phyloP scores from a whole-genome alignment of 331 rosid species.

The Quercus lobata region DNA sequence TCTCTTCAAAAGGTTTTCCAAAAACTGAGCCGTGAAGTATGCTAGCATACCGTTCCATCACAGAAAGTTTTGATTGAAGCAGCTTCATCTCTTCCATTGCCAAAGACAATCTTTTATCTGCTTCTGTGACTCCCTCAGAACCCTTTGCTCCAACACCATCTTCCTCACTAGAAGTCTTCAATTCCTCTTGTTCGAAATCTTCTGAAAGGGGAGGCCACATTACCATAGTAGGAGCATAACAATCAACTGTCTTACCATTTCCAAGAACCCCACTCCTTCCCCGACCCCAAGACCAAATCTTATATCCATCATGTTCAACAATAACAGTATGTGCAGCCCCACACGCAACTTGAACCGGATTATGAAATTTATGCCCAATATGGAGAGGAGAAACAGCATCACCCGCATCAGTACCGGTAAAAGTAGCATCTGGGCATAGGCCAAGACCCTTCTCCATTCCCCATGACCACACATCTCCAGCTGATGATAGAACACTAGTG shows the following conservation, averaged over 20 bases:
- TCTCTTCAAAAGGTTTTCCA: slow-evolving; percentile 73
- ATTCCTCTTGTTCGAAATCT: slow-evolving; percentile 50
- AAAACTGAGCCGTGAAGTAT: slow-evolving; percentile 77
- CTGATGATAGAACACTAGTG: slow-evolving; percentile 74
- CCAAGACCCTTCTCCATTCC: slow-evolving; percentile 99
- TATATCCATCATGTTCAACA: slow-evolving; percentile 59
- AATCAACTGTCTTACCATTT: slow-evolving; percentile 54
- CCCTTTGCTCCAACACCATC: slow-evolving; percentile 31
- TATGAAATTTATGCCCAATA: slow-evolving; percentile 42
- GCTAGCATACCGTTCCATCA: slow-evolving; percentile 67
- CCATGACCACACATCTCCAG: slow-evolving; percentile 93
- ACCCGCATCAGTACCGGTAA: slow-evolving; percentile 49
- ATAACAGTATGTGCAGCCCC: slow-evolving; percentile 94
- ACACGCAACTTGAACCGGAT: slow-evolving; percentile 67
- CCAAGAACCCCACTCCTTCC: slow-evolving; percentile 94
- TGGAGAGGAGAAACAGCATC: slow-evolving; percentile 69
- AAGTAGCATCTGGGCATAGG: slow-evolving; percentile 79
- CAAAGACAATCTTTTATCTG: slow-evolving; percentile 39
- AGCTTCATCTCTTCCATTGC: slow-evolving; percentile 59
- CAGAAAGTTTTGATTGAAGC: slow-evolving; percentile 57
- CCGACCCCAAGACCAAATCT: slow-evolving; percentile 93
- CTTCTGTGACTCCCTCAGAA: slow-evolving; percentile 33
- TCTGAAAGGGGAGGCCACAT: slow-evolving; percentile 62
- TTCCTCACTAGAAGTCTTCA: slow-evolving; percentile 30
- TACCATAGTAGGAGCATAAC: slow-evolving; percentile 49